These are phyloP conservation scores for Polysphondylium violaceum DNA, from an alignment of 78 protist genomes.

Conservation along the genomic window DNA sequence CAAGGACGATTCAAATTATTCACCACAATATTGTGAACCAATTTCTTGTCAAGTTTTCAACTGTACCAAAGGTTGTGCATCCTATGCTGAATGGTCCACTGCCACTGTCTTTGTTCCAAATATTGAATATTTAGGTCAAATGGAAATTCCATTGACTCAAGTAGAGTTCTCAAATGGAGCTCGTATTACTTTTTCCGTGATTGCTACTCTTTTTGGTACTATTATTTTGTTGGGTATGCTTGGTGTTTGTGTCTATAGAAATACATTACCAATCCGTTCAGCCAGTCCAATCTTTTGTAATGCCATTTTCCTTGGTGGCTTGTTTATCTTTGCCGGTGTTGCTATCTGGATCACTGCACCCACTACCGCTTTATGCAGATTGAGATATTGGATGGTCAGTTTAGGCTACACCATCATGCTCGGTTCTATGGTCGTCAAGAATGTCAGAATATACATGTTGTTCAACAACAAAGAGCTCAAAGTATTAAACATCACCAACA, in stretches of 20 bases:
- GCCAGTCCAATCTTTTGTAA: slow-evolving; percentile 30
- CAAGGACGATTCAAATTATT: too few relatives aligned
- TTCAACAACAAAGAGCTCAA: slow-evolving; percentile 4
- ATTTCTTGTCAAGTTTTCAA: too few relatives aligned
- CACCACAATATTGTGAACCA: too few relatives aligned
- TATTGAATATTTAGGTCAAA: too few relatives aligned
- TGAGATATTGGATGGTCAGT: slow-evolving; percentile 8
- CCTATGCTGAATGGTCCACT: slow-evolving; percentile 11
- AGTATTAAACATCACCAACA: slow-evolving; percentile 1
- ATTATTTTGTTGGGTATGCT: not conserved
- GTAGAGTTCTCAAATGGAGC: not conserved
- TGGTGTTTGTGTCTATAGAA: not conserved
- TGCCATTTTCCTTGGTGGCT: slow-evolving; percentile 15
- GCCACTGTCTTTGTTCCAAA: not conserved
- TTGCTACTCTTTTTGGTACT: not conserved
- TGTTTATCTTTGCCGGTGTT: not conserved
- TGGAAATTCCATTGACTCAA: not conserved
- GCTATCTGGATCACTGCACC: slow-evolving; percentile 6
- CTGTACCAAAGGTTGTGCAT: not conserved
- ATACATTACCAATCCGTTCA: not conserved
- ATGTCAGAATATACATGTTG: slow-evolving; percentile 7
- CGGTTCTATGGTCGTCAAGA: slow-evolving; percentile 23
- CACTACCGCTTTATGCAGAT: not conserved
- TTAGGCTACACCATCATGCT: not conserved
- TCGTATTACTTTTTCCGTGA: not conserved